Evolutionary conservation across 106 monocot genomes (phyloP).

Genomic region (Chionographis japonica): DNA sequence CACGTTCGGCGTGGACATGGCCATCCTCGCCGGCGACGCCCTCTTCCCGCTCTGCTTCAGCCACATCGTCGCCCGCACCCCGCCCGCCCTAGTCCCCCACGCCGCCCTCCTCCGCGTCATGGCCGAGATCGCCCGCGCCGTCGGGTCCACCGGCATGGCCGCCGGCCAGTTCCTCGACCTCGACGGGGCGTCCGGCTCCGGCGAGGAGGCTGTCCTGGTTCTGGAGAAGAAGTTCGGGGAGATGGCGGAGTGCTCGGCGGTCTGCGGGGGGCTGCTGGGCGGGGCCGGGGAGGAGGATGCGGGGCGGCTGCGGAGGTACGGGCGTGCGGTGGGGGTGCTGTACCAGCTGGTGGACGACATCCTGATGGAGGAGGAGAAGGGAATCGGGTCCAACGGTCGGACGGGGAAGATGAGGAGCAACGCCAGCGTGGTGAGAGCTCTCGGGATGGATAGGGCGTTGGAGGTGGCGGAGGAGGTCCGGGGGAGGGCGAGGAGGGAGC

Average conservation of each 20-base stretch:
- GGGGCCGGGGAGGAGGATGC: constrained; percentile 53
- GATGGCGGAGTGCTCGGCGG: constrained; percentile 80
- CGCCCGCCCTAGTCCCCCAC: constrained; percentile 29
- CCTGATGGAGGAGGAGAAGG: constrained; percentile 38
- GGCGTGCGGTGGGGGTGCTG: constrained; percentile 60
- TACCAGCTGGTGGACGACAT: constrained; percentile 74
- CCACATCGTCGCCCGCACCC: constrained; percentile 45
- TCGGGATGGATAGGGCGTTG: constrained; percentile 59
- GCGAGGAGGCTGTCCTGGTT: constrained; percentile 28
- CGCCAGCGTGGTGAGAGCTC: constrained; percentile 46
- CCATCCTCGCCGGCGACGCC: constrained; percentile 79
- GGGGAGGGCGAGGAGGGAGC: constrained; percentile 44
- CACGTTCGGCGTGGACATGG: constrained; percentile 47
- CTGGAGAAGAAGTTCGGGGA: constrained; percentile 78
- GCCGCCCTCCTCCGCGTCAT: constrained; percentile 36
- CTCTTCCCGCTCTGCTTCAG: constrained; percentile 64
- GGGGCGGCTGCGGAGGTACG: constrained; percentile 55
- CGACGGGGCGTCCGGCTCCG: constrained; percentile 9
- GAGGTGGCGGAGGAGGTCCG: constrained; percentile 58
- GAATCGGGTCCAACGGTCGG: constrained; percentile 14
- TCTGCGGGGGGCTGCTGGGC: constrained; percentile 62
- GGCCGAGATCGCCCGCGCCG: constrained; percentile 60
- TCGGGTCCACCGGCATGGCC: constrained; percentile 78
- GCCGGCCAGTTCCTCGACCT: constrained; percentile 78
- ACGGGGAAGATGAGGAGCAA: constrained; percentile 67